Base-by-base conservation (phyloP, 257 asterid genomes). In the Knoxia roxburghii region DNA sequence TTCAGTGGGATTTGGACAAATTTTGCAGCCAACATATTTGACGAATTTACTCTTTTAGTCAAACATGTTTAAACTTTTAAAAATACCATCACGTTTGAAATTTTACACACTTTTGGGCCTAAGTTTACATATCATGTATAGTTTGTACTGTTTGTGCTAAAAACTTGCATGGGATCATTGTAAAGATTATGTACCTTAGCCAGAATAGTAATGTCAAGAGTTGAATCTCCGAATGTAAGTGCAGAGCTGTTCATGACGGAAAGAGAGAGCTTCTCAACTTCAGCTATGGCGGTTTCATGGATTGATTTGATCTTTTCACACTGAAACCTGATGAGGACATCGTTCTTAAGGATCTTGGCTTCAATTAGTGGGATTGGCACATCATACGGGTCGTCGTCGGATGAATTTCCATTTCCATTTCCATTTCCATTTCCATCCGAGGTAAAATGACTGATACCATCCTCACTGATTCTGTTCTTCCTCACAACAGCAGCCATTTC, bases 241-340 rank as follows among this genome's bases (percentile, higher is more conserved):
- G 79, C 69, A 67, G 87, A 81, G 77, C 81, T 89, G 70, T 78
- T 86, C 13, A 79, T 80, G 61, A 85, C 87, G 15, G 89, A 76
- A 35, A 89, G 70, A 32, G 73, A 75, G 33, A 85, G 89, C 54
- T 87, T 87, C 75, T 83, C 96, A 52, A 87, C 73, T 41, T 83
- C 84, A 58, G 78, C 75, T 0, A 89, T 62, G 13, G 71, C 69
- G 17, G 61, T 85, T 39, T 76, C 90, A 62, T 87, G 45, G 2
- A 83, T 64, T 26, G 92, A 90, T 77, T 86, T 87, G 12, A 63
- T 69, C 62, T 82, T 89, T 82, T 87, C 90, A 24, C 92, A 89
- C 60, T 85, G 92, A 57, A 89, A 68, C 61, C 80, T 80, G 10
- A 89, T 73, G 3, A 89, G 82, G 30, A 87, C 82, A 27, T 87